Evolutionary conservation across 768 basidiomycete species (phyloP), one percentile per base, ranked within the genome.

Genomic region (Phaeotremella skinneri): DNA sequence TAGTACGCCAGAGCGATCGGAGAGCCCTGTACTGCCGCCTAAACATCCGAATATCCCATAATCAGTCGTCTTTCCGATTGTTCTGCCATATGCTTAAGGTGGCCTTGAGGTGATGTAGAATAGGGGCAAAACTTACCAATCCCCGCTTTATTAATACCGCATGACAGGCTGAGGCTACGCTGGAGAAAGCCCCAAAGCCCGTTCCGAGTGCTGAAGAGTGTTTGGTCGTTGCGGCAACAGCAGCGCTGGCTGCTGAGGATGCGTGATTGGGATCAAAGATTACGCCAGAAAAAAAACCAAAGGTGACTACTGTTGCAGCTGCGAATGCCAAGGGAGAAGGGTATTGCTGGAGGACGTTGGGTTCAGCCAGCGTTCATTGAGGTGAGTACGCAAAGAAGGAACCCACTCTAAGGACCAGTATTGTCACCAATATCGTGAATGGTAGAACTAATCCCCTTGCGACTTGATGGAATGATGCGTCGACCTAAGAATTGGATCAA

Each of bases 91-190:
- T n/a, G n/a, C n/a, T n/a, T n/a, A n/a, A n/a, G n/a, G n/a, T n/a
- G n/a, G n/a, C n/a, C n/a, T 41, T n/a, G 37, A 41, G 11, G 49
- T 7, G 49, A 27, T 4, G n/a, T 5, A 51, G 9, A 17, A n/a
- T n/a, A n/a, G n/a, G n/a, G n/a, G n/a, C n/a, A n/a, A n/a, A 20
- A 57, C 66, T 25, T 47, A 65, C 65, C 57, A 98, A 80, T 43
- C 85, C 86, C 64, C 86, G 84, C 78, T 97, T 98, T 80, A 98
- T 96, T 58, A 96, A 87, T 23, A 96, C 90, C 1, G 91, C 91
- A 75, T 97, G 94, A 13, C 87, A 77, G 1, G 92, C 88, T 11
- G 90, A 91, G 61, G 92, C 88, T n/a, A 85, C 79, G 4, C 90
- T 92, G 65, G 86, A 88, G 29, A 87, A 79, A 14, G 93, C 85